phyloP scores from a whole-genome alignment of 345 rosid species.

The Lepidium africanum region DNA sequence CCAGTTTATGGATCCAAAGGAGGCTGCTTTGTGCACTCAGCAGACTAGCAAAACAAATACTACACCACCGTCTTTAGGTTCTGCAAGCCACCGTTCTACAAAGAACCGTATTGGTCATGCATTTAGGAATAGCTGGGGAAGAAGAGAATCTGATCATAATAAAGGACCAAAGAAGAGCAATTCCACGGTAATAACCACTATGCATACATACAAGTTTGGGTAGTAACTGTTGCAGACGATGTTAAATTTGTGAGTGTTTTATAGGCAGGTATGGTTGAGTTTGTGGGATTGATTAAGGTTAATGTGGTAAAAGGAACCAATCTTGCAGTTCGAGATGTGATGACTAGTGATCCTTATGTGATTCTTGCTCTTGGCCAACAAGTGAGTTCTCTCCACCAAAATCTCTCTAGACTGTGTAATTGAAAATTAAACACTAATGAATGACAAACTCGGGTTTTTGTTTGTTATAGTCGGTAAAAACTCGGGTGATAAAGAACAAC shows the following conservation, averaged over 20 bases:
- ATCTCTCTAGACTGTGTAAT: not conserved
- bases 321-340: slow-evolving; percentile 78
- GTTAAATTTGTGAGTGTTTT: slow-evolving; percentile 22
- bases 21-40: slow-evolving; percentile 35
- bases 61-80: slow-evolving; percentile 29
- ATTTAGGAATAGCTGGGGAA: slow-evolving; percentile 88
- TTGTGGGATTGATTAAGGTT: slow-evolving; percentile 88
- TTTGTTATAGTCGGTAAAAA: slow-evolving; percentile 67
- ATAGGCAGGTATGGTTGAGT: slow-evolving; percentile 97
- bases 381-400: slow-evolving; percentile 40
- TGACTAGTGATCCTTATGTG: slow-evolving; percentile 93
- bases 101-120: slow-evolving; percentile 67
- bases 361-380: slow-evolving; percentile 80
- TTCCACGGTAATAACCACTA: slow-evolving; percentile 46
- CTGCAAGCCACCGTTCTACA: slow-evolving; percentile 29
- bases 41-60: slow-evolving; percentile 9
- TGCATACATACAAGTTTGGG: not conserved
- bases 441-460: not conserved
- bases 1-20: slow-evolving; percentile 47
- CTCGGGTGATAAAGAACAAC: slow-evolving; percentile 88
- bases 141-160: slow-evolving; percentile 55
- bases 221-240: not conserved
- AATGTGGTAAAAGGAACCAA: slow-evolving; percentile 96
- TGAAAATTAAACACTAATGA: not conserved
- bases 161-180: slow-evolving; percentile 60